Conservation (phyloP, 257 asterid species). For the Gentiana dahurica region DNA sequence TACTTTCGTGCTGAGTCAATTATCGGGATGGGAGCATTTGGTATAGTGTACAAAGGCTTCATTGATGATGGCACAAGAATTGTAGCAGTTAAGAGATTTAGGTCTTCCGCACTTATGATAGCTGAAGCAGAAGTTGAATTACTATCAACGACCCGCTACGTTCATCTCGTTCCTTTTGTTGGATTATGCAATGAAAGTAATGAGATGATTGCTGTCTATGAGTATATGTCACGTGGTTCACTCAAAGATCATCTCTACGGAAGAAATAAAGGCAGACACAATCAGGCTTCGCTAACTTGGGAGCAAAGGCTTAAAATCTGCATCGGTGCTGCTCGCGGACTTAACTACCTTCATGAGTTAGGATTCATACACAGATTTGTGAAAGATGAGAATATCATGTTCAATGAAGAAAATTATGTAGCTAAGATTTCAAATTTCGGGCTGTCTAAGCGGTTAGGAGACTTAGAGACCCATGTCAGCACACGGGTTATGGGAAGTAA, state of each 20-base stretch:
- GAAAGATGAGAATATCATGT: neutral
- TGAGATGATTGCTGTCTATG: neutral
- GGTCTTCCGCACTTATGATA: neutral
- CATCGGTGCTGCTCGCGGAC: conserved; percentile 6
- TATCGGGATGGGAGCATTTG: neutral
- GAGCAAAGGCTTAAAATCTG: conserved; percentile 5
- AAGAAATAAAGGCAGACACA: no score
- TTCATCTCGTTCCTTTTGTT: neutral
- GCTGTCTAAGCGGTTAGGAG: neutral
- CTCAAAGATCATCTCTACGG: neutral
- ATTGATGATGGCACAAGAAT: neutral
- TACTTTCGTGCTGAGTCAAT: neutral
- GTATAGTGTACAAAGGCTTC: neutral
- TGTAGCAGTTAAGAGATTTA: neutral
- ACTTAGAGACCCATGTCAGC: neutral
- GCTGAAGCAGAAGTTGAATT: neutral
- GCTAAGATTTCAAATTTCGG: conserved; percentile 4
- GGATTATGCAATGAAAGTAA: conserved; percentile 3
- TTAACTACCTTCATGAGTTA: conserved; percentile 3
- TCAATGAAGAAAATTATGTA: neutral
- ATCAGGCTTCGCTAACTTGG: neutral
- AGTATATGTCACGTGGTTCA: neutral
- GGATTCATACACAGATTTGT: neutral
- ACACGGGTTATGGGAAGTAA: neutral
- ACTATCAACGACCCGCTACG: neutral